These are phyloP conservation scores for Colletotrichum brevisporum DNA, from an alignment of 2,329 filamentous ascomycete genomes.

Conservation along the genomic window DNA sequence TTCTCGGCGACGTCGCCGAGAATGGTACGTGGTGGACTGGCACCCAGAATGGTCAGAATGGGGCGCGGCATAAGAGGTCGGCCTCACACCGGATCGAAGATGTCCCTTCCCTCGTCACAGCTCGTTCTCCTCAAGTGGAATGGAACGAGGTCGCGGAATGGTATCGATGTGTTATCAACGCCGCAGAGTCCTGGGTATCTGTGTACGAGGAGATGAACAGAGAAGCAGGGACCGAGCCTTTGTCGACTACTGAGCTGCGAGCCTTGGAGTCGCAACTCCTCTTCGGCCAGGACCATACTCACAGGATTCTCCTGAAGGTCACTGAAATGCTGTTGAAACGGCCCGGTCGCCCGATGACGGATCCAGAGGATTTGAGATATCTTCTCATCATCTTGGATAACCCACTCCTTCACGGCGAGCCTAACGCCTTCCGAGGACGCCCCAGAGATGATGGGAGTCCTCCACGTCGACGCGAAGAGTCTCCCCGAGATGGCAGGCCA, in stretches of 20 bases:
- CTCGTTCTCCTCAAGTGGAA: slow-evolving; percentile 78
- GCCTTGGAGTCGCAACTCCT: slow-evolving; percentile 63
- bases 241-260: slow-evolving; percentile 54
- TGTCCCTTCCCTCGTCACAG: slow-evolving; percentile 61
- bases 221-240: slow-evolving; percentile 48
- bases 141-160: slow-evolving; percentile 81
- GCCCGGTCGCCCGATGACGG: slow-evolving; percentile 77
- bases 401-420: slow-evolving; percentile 74
- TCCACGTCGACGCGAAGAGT: slow-evolving; percentile 10
- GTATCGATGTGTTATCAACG: slow-evolving; percentile 79
- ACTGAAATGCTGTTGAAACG: slow-evolving; percentile 85
- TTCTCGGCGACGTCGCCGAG: slow-evolving; percentile 82
- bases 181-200: slow-evolving; percentile 76
- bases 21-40: slow-evolving; percentile 89
- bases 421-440: slow-evolving; percentile 57
- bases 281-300: slow-evolving; percentile 76
- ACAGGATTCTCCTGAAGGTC: slow-evolving; percentile 80
- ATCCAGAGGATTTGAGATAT: slow-evolving; percentile 81
- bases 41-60: slow-evolving; percentile 51
- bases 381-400: slow-evolving; percentile 84
- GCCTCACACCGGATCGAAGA: slow-evolving; percentile 52
- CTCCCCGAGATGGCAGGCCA: slow-evolving; percentile 11
- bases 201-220: slow-evolving; percentile 67
- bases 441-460: slow-evolving; percentile 46
- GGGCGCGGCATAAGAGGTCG: slow-evolving; percentile 48